phyloP scores from a whole-genome alignment of 768 basidiomycete genomes.

The Xanthoconium purpureum region DNA sequence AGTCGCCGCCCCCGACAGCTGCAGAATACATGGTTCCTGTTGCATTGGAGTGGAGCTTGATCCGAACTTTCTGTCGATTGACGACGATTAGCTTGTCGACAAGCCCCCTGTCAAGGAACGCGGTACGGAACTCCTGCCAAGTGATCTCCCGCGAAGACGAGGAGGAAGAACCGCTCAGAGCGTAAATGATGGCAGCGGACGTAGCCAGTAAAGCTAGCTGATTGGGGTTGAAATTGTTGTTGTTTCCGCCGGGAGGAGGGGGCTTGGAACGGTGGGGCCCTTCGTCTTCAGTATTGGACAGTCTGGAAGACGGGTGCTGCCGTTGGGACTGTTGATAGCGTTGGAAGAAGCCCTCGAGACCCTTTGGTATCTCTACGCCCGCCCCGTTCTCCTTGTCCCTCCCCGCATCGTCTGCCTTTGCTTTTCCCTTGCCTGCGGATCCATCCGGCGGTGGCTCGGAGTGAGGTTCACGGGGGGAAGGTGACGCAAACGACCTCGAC shows the following conservation, averaged over 20 bases:
- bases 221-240: slow-evolving; percentile 52
- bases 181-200: slow-evolving; percentile 61
- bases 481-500: slow-evolving; percentile 49
- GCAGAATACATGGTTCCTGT: slow-evolving; percentile 73
- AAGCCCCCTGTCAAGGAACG: slow-evolving; percentile 93
- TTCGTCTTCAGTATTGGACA: slow-evolving; percentile 30
- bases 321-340: slow-evolving; percentile 49
- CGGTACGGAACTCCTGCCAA: slow-evolving; percentile 98
- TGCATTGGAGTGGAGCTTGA: slow-evolving; percentile 90
- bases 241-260: slow-evolving; percentile 44
- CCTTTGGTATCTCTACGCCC: slow-evolving; percentile 52
- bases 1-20: slow-evolving; percentile 55
- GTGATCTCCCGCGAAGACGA: slow-evolving; percentile 84
- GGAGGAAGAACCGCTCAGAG: slow-evolving; percentile 47
- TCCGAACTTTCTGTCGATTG: slow-evolving; percentile 86
- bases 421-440: slow-evolving; percentile 31
- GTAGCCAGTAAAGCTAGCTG: slow-evolving; percentile 60
- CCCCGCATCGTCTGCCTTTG: slow-evolving; percentile 32
- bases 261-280: slow-evolving; percentile 41
- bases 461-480: slow-evolving; percentile 33
- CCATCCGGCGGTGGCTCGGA: slow-evolving; percentile 27
- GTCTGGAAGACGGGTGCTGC: slow-evolving; percentile 28
- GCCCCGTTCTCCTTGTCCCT: slow-evolving; percentile 31
- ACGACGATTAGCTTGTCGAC: slow-evolving; percentile 92
- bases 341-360: slow-evolving; percentile 76